Percentiles rank a stretch among this genome's conserved stretches.
Conservation (phyloP, 169 alveolate species). For the Besnoitia besnoiti region DNA sequence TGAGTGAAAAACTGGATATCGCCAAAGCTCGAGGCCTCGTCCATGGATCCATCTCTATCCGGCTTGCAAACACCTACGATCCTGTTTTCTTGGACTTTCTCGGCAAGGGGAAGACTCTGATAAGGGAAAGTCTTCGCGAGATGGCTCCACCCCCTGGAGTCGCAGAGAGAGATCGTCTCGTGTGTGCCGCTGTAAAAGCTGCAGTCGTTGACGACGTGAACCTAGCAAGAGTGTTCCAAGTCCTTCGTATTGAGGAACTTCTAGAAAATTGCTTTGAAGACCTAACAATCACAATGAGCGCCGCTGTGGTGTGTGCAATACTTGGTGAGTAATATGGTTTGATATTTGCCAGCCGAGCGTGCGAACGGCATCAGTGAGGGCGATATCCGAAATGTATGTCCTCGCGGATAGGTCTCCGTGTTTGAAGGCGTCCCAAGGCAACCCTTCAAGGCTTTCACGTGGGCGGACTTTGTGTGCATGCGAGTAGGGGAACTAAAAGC, state of each 20-base stretch:
- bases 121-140: slow-evolving; percentile 40
- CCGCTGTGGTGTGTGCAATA: slow-evolving; percentile 51
- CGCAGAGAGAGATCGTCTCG: slow-evolving; percentile 61
- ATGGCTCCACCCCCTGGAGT: slow-evolving; percentile 44
- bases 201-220: slow-evolving; percentile 58
- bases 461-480: no score
- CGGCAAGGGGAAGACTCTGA: slow-evolving; percentile 48
- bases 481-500: no score
- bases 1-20: slow-evolving; percentile 56
- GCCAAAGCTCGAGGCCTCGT: slow-evolving; percentile 62
- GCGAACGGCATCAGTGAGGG: no score
- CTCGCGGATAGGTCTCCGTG: no score
- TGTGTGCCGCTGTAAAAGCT: slow-evolving; percentile 55
- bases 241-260: slow-evolving; percentile 60
- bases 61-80: slow-evolving; percentile 30
- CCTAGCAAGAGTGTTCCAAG: slow-evolving; percentile 55
- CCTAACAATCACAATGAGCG: slow-evolving; percentile 37
- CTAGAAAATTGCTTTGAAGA: slow-evolving; percentile 51
- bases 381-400: no score
- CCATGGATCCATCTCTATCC: slow-evolving; percentile 49
- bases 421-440: no score
- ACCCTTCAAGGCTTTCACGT: no score
- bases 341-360: no score
- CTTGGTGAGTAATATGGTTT: slow-evolving; percentile 57
- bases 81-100: slow-evolving; percentile 38